These are phyloP conservation scores for Neofusicoccum parvum DNA, from an alignment of 2,329 filamentous ascomycete species.

Conservation along the genomic window DNA sequence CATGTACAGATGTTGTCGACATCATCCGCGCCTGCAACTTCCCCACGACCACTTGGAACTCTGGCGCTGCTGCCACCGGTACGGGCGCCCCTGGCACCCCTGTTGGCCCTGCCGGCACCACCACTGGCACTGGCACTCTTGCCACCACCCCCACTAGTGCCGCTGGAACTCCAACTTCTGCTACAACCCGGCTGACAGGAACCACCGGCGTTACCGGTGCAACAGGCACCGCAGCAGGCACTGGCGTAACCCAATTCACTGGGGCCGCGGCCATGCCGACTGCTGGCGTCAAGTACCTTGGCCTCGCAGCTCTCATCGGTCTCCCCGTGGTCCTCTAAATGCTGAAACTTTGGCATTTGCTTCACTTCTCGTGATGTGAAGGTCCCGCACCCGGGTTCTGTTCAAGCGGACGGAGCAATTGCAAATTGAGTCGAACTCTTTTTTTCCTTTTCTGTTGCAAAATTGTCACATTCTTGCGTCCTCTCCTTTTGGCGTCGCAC, in stretches of 20 bases:
- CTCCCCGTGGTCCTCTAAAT: not conserved
- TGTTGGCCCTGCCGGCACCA: not conserved
- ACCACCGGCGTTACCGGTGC: not conserved
- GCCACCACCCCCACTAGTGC: not conserved
- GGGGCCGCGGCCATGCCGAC: not conserved
- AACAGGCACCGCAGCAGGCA: not conserved
- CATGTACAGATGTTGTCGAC: slow-evolving; percentile 30
- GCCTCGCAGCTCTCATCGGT: not conserved
- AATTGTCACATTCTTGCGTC: no score
- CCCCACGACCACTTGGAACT: slow-evolving; percentile 27
- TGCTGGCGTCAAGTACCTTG: not conserved
- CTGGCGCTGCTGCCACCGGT: slow-evolving; percentile 20
- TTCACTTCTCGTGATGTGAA: no score
- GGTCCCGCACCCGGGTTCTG: no score
- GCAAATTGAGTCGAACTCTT: no score
- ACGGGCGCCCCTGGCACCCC: not conserved
- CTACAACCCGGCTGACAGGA: not conserved
- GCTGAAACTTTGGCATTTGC: not conserved
- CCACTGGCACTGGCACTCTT: not conserved
- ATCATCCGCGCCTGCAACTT: slow-evolving; percentile 35
- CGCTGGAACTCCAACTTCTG: not conserved
- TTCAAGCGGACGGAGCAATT: no score
- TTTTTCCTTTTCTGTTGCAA: no score
- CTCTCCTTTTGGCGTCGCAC: no score
- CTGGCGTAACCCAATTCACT: not conserved